These are phyloP conservation scores for Suaeda aralocaspica DNA, from an alignment of 148 eudicot genomes.

Conservation along the genomic window DNA sequence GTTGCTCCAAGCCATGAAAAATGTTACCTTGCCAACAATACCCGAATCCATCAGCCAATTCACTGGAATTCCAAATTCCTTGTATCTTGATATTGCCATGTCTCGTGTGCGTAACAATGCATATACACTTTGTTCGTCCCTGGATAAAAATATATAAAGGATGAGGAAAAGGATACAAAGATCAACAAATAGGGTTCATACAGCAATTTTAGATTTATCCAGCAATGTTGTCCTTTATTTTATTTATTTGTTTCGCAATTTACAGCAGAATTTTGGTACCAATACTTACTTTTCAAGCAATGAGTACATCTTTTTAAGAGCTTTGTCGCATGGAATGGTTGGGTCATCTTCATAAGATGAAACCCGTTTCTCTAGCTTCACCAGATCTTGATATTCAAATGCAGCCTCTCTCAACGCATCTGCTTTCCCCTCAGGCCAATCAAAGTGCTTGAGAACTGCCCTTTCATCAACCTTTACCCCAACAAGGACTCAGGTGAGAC, in stretches of 20 bases:
- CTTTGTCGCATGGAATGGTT: slow-evolving; percentile 67
- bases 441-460: slow-evolving; percentile 97
- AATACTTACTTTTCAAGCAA: slow-evolving; percentile 89
- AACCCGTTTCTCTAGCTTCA: slow-evolving; percentile 69
- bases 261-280: not conserved
- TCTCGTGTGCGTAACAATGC: slow-evolving; percentile 90
- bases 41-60: slow-evolving; percentile 92
- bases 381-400: slow-evolving; percentile 89
- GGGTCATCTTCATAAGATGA: slow-evolving; percentile 75
- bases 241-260: not conserved
- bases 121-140: slow-evolving; percentile 93
- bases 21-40: slow-evolving; percentile 83
- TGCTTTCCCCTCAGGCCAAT: slow-evolving; percentile 99
- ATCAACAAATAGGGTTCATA: not conserved
- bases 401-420: slow-evolving; percentile 96
- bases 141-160: slow-evolving; percentile 22
- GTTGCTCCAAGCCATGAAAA: slow-evolving; percentile 11
- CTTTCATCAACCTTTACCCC: slow-evolving; percentile 85
- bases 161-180: slow-evolving; percentile 6
- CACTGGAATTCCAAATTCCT: slow-evolving; percentile 82
- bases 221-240: not conserved
- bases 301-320: slow-evolving; percentile 92
- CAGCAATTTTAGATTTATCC: not conserved
- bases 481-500: not conserved
- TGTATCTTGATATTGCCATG: slow-evolving; percentile 90